Percentiles rank a stretch among this genome's conserved stretches.
phyloP scores from a whole-genome alignment of 352 stramenopile genomes.

The Phytophthora idaei region DNA sequence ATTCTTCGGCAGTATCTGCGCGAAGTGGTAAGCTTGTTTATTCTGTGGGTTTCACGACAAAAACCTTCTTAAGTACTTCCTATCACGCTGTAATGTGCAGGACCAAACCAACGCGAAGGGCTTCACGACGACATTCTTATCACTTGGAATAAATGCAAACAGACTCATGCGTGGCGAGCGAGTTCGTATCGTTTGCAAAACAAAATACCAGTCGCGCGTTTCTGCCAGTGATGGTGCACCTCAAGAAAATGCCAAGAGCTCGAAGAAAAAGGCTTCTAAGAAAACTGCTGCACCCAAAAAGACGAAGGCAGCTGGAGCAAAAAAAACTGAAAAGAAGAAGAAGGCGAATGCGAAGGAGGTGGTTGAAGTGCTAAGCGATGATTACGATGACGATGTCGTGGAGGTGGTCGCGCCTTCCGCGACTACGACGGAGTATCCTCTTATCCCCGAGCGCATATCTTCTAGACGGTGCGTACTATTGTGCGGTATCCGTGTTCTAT shows the following conservation, averaged over 20 bases:
- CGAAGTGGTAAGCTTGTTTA: constrained; percentile 51
- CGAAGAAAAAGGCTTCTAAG: constrained; percentile 43
- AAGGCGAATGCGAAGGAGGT: constrained; percentile 40
- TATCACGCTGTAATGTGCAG: constrained; percentile 31
- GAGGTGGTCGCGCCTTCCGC: constrained; percentile 41
- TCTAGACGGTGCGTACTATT: constrained; percentile 48
- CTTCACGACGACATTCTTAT: constrained; percentile 87
- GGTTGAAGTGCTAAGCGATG: constrained; percentile 69
- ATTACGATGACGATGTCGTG: constrained; percentile 67
- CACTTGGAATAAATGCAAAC: constrained; percentile 53
- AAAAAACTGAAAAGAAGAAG: constrained; percentile 34
- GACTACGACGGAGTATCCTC: constrained; percentile 47
- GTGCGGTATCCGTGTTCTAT: neutral
- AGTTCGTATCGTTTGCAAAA: constrained; percentile 85
- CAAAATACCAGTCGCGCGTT: constrained; percentile 48
- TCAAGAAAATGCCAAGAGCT: constrained; percentile 23
- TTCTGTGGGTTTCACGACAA: neutral
- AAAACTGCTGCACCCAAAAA: constrained; percentile 41
- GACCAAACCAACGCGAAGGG: constrained; percentile 84
- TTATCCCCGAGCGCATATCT: constrained; percentile 56
- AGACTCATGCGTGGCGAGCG: constrained; percentile 66
- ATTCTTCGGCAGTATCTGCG: constrained; percentile 83
- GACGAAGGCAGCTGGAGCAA: constrained; percentile 28
- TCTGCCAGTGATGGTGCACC: constrained; percentile 28
- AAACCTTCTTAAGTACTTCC: neutral